Percentiles rank a stretch among this genome's conserved stretches.
These are phyloP conservation scores for Phytophthora sp. DNA, from an alignment of 352 stramenopile genomes.

Conservation along the genomic window DNA sequence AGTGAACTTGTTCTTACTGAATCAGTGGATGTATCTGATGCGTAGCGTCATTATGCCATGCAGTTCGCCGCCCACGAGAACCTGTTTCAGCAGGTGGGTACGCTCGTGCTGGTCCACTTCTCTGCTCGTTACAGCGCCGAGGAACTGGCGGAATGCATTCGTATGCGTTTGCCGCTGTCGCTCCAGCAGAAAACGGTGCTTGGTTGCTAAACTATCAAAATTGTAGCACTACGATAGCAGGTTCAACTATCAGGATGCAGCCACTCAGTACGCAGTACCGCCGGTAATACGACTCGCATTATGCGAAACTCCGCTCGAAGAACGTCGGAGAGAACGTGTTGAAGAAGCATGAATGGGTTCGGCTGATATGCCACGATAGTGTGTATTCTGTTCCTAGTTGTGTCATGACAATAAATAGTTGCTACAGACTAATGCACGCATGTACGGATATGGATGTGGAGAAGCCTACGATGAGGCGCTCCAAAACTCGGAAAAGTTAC, in stretches of 20 bases:
- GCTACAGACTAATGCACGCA: conserved; percentile 43
- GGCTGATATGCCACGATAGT: conserved; percentile 22
- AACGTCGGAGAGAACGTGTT: no score
- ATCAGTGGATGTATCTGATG: no score
- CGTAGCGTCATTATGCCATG: not conserved
- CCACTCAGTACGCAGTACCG: no score
- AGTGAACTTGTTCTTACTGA: no score
- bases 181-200: conserved; percentile 58
- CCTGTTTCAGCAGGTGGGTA: conserved; percentile 57
- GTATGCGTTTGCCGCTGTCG: conserved; percentile 37
- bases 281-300: no score
- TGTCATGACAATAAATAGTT: conserved; percentile 51
- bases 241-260: not conserved
- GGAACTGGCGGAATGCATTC: conserved; percentile 43
- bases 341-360: conserved; percentile 9
- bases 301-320: no score
- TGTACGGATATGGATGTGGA: conserved; percentile 5
- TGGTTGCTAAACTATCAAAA: no score
- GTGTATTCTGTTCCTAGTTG: conserved; percentile 38
- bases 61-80: conserved; percentile 53
- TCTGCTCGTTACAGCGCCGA: conserved; percentile 63
- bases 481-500: conserved; percentile 87
- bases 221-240: not conserved
- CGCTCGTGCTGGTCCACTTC: conserved; percentile 78
- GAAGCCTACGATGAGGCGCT: conserved; percentile 42